phyloP scores from a whole-genome alignment of 257 asterid species.

The Przewalskia tangutica region DNA sequence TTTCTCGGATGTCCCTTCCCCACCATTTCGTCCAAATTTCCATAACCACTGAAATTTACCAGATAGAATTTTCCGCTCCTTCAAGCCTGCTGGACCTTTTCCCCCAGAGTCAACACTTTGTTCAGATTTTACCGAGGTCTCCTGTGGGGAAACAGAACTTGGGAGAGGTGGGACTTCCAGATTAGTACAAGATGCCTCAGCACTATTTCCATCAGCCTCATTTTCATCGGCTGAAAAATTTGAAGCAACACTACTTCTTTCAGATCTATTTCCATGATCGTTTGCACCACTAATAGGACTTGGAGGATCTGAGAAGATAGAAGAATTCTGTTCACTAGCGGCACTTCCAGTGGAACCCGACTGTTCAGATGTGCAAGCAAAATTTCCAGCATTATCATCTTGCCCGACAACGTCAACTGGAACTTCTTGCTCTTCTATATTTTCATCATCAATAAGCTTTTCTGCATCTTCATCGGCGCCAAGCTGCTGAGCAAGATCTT shows the following conservation, averaged over 20 bases:
- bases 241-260: constrained; percentile 53
- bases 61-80: constrained; percentile 27
- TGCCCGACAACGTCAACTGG: constrained; percentile 17
- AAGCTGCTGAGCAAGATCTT: constrained; percentile 55
- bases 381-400: constrained; percentile 18
- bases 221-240: constrained; percentile 36
- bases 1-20: constrained; percentile 25
- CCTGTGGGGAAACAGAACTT: constrained; percentile 8
- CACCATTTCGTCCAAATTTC: constrained; percentile 32
- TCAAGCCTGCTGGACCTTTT: constrained; percentile 1
- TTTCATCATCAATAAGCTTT: constrained; percentile 15
- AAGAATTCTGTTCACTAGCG: constrained; percentile 43
- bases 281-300: constrained; percentile 30
- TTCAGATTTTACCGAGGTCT: constrained; percentile 15
- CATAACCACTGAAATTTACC: constrained; percentile 32
- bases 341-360: constrained; percentile 16
- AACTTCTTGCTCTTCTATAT: constrained; percentile 20
- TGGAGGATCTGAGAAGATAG: constrained; percentile 31
- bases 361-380: constrained; percentile 16
- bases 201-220: constrained; percentile 16
- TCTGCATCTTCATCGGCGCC: constrained; percentile 37
- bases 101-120: constrained; percentile 22
- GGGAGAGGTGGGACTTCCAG: constrained; percentile 29
- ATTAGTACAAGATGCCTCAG: constrained; percentile 14
- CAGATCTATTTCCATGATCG: constrained; percentile 33